Percentiles rank a stretch among this genome's conserved stretches.
These are phyloP conservation scores for Elymus sibiricus DNA, from an alignment of 176 grass and related monocot genomes.

Conservation along the genomic window DNA sequence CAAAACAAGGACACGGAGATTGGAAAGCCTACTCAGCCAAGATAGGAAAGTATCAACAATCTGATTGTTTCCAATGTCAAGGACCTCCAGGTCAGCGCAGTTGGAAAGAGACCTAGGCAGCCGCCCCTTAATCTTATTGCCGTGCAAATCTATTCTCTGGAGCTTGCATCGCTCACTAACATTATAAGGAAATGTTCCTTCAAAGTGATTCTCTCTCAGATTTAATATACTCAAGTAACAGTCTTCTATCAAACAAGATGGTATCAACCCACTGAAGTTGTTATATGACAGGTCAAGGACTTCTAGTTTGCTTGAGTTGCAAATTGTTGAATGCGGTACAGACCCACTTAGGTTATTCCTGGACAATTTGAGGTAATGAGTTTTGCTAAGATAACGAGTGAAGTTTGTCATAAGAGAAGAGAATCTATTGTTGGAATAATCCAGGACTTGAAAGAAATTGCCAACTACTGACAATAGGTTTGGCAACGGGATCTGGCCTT, in stretches of 20 bases:
- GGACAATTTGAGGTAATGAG: background rate
- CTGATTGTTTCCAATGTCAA: slow-evolving; percentile 32
- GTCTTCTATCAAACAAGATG: background rate
- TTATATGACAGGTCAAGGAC: slow-evolving; percentile 19
- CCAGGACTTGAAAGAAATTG: background rate
- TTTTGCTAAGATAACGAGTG: background rate
- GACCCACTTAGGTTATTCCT: background rate
- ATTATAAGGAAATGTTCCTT: background rate
- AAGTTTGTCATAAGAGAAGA: background rate
- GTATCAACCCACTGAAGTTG: slow-evolving; percentile 2
- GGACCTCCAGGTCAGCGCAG: background rate
- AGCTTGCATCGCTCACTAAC: background rate
- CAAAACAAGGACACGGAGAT: slow-evolving; percentile 23
- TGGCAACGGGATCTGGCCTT: background rate
- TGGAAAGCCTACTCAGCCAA: background rate
- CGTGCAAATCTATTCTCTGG: background rate
- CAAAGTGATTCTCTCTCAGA: slow-evolving; percentile 7
- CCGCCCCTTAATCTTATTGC: background rate
- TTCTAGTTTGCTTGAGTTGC: background rate
- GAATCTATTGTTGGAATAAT: slow-evolving; percentile 6
- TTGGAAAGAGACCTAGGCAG: slow-evolving; percentile 17
- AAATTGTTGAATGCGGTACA: background rate
- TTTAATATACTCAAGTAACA: background rate
- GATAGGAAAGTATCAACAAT: slow-evolving; percentile 27
- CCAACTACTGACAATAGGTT: background rate